A percentile compares a stretch with the other conserved stretches of the same genome.
phyloP scores from a whole-genome alignment of 2,329 filamentous ascomycete genomes.

The Aulographum hederae region DNA sequence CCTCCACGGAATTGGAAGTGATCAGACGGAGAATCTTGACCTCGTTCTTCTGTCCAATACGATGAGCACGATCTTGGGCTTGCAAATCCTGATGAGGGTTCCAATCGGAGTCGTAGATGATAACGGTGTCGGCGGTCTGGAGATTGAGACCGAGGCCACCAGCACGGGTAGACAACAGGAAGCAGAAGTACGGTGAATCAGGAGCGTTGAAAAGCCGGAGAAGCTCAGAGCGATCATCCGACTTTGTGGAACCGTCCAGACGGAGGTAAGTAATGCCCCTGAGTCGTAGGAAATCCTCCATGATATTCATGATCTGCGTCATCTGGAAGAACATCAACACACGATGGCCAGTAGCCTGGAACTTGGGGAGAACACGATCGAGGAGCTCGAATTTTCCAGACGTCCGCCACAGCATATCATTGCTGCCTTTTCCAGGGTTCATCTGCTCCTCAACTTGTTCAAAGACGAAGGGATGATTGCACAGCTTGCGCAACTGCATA shows the following conservation, averaged over 20 bases:
- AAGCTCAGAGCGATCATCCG: slow-evolving; percentile 87
- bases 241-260: slow-evolving; percentile 91
- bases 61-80: slow-evolving; percentile 97
- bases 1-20: slow-evolving; percentile 91
- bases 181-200: slow-evolving; percentile 87
- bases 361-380: slow-evolving; percentile 84
- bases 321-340: slow-evolving; percentile 99
- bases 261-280: slow-evolving; percentile 73
- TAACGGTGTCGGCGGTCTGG: slow-evolving; percentile 95
- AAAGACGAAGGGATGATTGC: slow-evolving; percentile 98
- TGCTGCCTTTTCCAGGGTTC: slow-evolving; percentile 75
- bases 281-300: slow-evolving; percentile 91
- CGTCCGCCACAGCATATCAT: slow-evolving; percentile 88
- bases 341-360: slow-evolving; percentile 76
- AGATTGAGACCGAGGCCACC: slow-evolving; percentile 94
- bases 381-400: slow-evolving; percentile 94
- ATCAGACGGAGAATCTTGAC: slow-evolving; percentile 92
- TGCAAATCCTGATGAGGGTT: slow-evolving; percentile 98
- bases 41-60: slow-evolving; percentile 99
- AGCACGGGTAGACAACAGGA: slow-evolving; percentile 93
- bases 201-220: slow-evolving; percentile 80
- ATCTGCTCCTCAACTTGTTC: slow-evolving; percentile 96
- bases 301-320: slow-evolving; percentile 99
- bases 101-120: slow-evolving; percentile 99
- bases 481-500: slow-evolving; percentile 96